Conservation (phyloP, 2,329 filamentous ascomycete species). For the Cladophialophora bantiana region DNA sequence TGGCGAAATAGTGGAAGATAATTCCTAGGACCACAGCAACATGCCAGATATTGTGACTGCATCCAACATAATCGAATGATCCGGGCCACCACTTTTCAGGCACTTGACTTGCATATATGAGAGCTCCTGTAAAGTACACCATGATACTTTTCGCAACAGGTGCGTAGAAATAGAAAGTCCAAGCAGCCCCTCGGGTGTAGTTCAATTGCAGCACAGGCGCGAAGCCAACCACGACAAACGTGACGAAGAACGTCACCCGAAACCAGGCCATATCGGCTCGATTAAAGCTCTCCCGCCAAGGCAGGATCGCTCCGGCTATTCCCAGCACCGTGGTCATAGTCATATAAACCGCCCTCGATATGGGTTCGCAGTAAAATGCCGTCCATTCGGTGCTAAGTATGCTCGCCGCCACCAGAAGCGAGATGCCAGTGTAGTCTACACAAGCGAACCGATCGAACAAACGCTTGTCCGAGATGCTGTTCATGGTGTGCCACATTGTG, state of each 20-base stretch:
- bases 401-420: slow-evolving; percentile 88
- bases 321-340: slow-evolving; percentile 79
- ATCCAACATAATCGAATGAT: slow-evolving; percentile 92
- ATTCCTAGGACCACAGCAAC: slow-evolving; percentile 93
- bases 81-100: slow-evolving; percentile 94
- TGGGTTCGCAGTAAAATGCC: slow-evolving; percentile 95
- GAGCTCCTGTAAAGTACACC: slow-evolving; percentile 85
- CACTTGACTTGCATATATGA: slow-evolving; percentile 88
- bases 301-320: slow-evolving; percentile 84
- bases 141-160: slow-evolving; percentile 82
- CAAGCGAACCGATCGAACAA: slow-evolving; percentile 95
- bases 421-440: slow-evolving; percentile 98
- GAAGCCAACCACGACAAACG: slow-evolving; percentile 85
- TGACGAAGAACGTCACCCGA: slow-evolving; percentile 89
- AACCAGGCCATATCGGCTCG: slow-evolving; percentile 89
- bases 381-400: slow-evolving; percentile 99
- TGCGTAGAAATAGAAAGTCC: slow-evolving; percentile 88
- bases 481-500: slow-evolving; percentile 98
- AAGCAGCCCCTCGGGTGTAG: slow-evolving; percentile 75
- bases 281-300: slow-evolving; percentile 97
- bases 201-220: slow-evolving; percentile 85
- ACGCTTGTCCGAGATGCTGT: slow-evolving; percentile 86
- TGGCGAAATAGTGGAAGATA: slow-evolving; percentile 93
- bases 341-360: slow-evolving; percentile 88
- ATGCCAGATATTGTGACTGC: slow-evolving; percentile 98